These are phyloP conservation scores for Breviolum minutum DNA, from an alignment of 73 alveolate species.

Conservation along the genomic window DNA sequence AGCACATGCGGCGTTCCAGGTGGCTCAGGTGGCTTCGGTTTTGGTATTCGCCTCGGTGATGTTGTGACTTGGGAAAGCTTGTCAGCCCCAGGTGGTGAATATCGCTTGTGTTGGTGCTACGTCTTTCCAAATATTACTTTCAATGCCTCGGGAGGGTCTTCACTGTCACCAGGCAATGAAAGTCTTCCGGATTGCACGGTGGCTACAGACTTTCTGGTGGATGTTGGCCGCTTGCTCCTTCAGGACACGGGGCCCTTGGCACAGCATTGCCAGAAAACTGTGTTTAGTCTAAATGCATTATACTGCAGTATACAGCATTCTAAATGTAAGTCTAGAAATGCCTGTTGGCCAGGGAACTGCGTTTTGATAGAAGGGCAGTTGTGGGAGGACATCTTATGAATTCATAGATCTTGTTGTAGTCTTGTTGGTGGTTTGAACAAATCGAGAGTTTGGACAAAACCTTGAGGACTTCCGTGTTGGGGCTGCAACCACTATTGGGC, in stretches of 20 bases:
- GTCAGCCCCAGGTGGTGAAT: constrained; percentile 37
- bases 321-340: too few relatives aligned
- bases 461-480: not conserved
- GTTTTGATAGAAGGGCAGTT: too few relatives aligned
- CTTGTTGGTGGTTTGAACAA: too few relatives aligned
- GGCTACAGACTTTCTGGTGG: constrained; percentile 26
- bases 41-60: not conserved
- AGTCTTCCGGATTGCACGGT: not conserved
- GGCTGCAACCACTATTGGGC: not conserved
- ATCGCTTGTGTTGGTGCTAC: constrained; percentile 60
- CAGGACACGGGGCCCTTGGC: not conserved
- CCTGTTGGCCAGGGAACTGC: too few relatives aligned
- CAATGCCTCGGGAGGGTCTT: not conserved
- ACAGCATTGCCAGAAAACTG: too few relatives aligned
- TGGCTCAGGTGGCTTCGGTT: not conserved
- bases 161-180: not conserved
- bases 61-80: not conserved
- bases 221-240: constrained; percentile 31
- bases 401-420: too few relatives aligned
- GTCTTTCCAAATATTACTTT: not conserved
- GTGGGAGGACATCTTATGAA: too few relatives aligned
- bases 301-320: too few relatives aligned
- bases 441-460: too few relatives aligned
- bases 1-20: constrained; percentile 13
- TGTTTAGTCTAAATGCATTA: too few relatives aligned